Evolutionary conservation across 257 asterid genomes (phyloP).

Genomic region (Solanum etuberosum): DNA sequence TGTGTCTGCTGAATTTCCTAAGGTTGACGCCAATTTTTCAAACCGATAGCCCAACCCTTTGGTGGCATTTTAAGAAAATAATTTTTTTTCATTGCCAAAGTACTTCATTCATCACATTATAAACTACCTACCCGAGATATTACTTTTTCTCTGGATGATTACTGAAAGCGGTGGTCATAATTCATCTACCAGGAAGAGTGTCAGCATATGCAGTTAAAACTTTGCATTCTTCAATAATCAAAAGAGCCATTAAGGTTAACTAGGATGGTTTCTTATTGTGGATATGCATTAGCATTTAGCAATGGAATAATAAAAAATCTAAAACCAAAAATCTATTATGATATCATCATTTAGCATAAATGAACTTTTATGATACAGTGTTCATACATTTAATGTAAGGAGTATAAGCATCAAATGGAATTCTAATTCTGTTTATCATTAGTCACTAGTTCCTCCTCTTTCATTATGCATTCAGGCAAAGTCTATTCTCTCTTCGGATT

Average conservation of each 20-base stretch:
- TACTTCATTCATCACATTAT: background rate
- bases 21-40: background rate
- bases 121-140: background rate
- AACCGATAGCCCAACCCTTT: background rate
- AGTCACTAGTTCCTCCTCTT: background rate
- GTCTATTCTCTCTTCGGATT: background rate
- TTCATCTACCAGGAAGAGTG: background rate
- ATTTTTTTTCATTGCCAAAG: background rate
- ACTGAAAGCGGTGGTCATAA: background rate
- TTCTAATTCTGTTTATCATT: background rate
- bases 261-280: background rate
- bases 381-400: background rate
- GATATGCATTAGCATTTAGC: background rate
- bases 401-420: background rate
- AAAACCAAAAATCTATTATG: background rate
- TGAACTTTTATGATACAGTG: background rate
- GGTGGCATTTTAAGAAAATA: background rate
- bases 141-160: background rate
- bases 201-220: background rate
- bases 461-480: background rate
- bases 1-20: background rate
- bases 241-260: background rate
- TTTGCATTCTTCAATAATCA: background rate
- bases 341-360: background rate
- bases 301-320: background rate